Evolutionary conservation across 2,329 filamentous ascomycete species (phyloP).

Genomic region (Fusarium sublunatum): DNA sequence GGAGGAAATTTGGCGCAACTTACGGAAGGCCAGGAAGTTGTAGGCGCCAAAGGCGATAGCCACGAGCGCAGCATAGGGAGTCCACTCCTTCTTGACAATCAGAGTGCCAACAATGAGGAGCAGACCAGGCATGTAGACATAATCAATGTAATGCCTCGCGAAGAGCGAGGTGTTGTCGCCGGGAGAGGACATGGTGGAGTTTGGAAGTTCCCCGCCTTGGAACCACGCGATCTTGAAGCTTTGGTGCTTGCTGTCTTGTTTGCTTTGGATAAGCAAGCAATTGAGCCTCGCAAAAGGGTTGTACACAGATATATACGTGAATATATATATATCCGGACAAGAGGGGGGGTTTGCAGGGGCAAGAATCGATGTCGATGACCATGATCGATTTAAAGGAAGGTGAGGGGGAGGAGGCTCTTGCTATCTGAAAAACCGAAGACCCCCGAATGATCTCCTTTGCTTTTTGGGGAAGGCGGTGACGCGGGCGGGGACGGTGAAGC

Average conservation of each 20-base stretch:
- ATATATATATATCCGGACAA: slow-evolving; percentile 8
- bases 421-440: slow-evolving; percentile 33
- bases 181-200: slow-evolving; percentile 40
- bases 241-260: background rate
- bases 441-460: slow-evolving; percentile 24
- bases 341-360: slow-evolving; percentile 7
- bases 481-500: slow-evolving; percentile 16
- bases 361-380: slow-evolving; percentile 18
- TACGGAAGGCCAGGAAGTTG: slow-evolving; percentile 79
- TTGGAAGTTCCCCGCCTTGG: slow-evolving; percentile 36
- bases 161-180: slow-evolving; percentile 50
- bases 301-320: slow-evolving; percentile 2
- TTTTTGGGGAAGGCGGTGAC: slow-evolving; percentile 31
- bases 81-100: slow-evolving; percentile 83
- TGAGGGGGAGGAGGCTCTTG: slow-evolving; percentile 35
- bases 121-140: slow-evolving; percentile 84
- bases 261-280: slow-evolving; percentile 13
- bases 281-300: slow-evolving; percentile 16
- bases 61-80: slow-evolving; percentile 75
- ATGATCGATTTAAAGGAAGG: slow-evolving; percentile 23
- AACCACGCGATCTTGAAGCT: slow-evolving; percentile 25
- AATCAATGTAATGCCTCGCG: slow-evolving; percentile 76
- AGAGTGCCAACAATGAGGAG: slow-evolving; percentile 80
- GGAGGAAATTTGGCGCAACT: slow-evolving; percentile 51
- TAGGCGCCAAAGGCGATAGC: slow-evolving; percentile 74